phyloP scores from a whole-genome alignment of 164 flowering plant genomes.

The Vitis amurensis region DNA sequence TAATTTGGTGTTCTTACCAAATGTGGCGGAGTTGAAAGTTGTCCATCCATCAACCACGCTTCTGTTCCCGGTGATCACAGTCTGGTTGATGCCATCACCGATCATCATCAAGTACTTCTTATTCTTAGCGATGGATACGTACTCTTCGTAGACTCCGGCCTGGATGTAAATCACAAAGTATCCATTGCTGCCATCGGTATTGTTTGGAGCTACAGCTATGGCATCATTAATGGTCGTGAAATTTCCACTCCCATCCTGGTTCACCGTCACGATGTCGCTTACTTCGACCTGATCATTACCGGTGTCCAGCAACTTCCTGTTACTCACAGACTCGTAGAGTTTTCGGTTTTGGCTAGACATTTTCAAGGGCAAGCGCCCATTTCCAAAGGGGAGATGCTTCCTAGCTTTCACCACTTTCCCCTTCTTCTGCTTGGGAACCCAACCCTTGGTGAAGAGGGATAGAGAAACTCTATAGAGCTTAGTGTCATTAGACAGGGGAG shows the following conservation, averaged over 20 bases:
- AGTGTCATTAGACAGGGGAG: slow-evolving; percentile 40
- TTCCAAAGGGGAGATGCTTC: slow-evolving; percentile 12
- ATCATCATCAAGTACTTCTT: slow-evolving; percentile 64
- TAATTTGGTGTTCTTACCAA: slow-evolving; percentile 33
- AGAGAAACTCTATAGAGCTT: slow-evolving; percentile 51
- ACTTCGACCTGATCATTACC: slow-evolving; percentile 24
- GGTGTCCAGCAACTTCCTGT: slow-evolving; percentile 36
- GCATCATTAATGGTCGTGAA: slow-evolving; percentile 58
- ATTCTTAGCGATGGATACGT: slow-evolving; percentile 47
- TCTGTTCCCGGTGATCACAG: slow-evolving; percentile 64
- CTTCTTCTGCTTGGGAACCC: slow-evolving; percentile 38
- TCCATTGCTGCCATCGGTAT: slow-evolving; percentile 33
- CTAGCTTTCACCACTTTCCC: neutral
- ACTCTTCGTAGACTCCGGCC: slow-evolving; percentile 64
- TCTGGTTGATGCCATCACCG: slow-evolving; percentile 67
- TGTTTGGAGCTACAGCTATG: slow-evolving; percentile 55
- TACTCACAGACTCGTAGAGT: slow-evolving; percentile 21
- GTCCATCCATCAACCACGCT: slow-evolving; percentile 68
- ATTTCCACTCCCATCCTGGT: slow-evolving; percentile 48
- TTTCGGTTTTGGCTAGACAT: slow-evolving; percentile 36
- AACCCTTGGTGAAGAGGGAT: slow-evolving; percentile 47
- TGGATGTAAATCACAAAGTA: slow-evolving; percentile 61
- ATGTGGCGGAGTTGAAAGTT: slow-evolving; percentile 64
- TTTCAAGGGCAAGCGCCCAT: slow-evolving; percentile 34
- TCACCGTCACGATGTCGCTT: slow-evolving; percentile 49